phyloP scores from a whole-genome alignment of 2,329 filamentous ascomycete species.

The Xylariaceae sp. region DNA sequence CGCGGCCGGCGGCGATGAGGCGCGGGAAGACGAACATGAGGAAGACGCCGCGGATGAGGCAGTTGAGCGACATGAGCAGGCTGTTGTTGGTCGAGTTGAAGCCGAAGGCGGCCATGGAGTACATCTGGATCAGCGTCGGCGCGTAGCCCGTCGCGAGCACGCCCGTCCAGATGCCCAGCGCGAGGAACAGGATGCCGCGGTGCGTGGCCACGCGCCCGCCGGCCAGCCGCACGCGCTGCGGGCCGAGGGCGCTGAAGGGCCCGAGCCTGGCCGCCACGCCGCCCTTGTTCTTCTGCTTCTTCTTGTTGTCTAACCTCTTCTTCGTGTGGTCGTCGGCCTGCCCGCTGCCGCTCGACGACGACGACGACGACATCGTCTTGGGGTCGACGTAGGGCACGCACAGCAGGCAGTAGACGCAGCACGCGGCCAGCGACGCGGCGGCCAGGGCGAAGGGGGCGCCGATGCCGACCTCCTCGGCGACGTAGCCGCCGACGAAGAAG shows the following conservation, averaged over 20 bases:
- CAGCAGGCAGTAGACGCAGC: slow-evolving; percentile 10
- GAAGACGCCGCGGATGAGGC: slow-evolving; percentile 13
- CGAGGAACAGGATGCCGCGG: slow-evolving; percentile 14
- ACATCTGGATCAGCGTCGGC: slow-evolving; percentile 18
- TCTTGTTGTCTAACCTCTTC: too few relatives aligned
- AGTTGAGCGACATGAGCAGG: not conserved
- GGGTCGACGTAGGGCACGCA: slow-evolving; percentile 17
- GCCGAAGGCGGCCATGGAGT: slow-evolving; percentile 14
- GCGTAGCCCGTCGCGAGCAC: slow-evolving; percentile 18
- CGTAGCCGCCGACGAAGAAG: slow-evolving; percentile 12
- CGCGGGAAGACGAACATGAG: slow-evolving; percentile 20
- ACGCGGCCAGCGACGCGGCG: slow-evolving; percentile 9
- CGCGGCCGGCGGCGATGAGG: slow-evolving; percentile 16
- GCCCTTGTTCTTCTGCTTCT: too few relatives aligned
- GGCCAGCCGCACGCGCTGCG: slow-evolving; percentile 12
- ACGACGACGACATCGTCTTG: slow-evolving; percentile 7
- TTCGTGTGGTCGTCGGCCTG: slow-evolving; percentile 4
- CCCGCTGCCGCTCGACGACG: too few relatives aligned
- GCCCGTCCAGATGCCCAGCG: slow-evolving; percentile 14
- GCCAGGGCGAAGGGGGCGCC: slow-evolving; percentile 16
- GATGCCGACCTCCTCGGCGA: slow-evolving; percentile 14
- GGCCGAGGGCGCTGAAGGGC: slow-evolving; percentile 10
- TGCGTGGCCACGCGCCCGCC: slow-evolving; percentile 12
- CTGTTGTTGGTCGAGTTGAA: slow-evolving; percentile 6
- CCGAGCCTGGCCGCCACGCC: slow-evolving; percentile 9